phyloP scores from a whole-genome alignment of 495 filamentous ascomycete species.

The Xylaria intraflava region DNA sequence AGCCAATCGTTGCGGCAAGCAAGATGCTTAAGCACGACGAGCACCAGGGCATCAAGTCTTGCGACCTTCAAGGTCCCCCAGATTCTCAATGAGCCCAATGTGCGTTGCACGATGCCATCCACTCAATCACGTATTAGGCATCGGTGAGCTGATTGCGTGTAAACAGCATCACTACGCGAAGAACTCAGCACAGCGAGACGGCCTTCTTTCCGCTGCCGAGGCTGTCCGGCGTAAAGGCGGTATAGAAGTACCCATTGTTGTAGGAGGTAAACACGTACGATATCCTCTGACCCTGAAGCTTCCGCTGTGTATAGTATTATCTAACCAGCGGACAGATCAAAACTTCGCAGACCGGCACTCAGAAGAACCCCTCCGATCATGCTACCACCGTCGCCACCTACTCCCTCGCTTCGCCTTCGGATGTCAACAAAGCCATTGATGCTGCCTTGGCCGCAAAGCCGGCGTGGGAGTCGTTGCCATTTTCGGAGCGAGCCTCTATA shows the following conservation, averaged over 20 bases:
- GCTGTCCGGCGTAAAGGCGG: constrained; percentile 52
- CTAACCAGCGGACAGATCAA: constrained; percentile 36
- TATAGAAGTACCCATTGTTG: constrained; percentile 66
- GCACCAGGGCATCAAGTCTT: constrained; percentile 33
- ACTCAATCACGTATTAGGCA: background rate
- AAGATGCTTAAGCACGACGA: constrained; percentile 11
- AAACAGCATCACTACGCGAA: constrained; percentile 78
- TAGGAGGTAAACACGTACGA: constrained; percentile 71
- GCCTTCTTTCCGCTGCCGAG: constrained; percentile 63
- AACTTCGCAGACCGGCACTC: constrained; percentile 46
- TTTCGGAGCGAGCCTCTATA: constrained; percentile 83
- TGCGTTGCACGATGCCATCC: constrained; percentile 39
- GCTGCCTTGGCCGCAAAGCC: constrained; percentile 74
- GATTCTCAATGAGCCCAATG: constrained; percentile 89
- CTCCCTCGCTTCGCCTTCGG: constrained; percentile 62
- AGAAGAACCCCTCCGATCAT: constrained; percentile 73
- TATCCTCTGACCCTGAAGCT: background rate
- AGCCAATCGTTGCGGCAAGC: background rate
- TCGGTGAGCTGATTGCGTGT: constrained; percentile 16
- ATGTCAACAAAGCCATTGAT: constrained; percentile 70
- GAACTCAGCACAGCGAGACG: constrained; percentile 68
- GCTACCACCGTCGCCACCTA: constrained; percentile 66
- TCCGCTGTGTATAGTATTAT: background rate
- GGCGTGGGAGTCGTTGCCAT: constrained; percentile 73
- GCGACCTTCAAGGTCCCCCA: constrained; percentile 83